phyloP scores from a whole-genome alignment of 2,329 filamentous ascomycete species.

The Malbranchea zuffiana region DNA sequence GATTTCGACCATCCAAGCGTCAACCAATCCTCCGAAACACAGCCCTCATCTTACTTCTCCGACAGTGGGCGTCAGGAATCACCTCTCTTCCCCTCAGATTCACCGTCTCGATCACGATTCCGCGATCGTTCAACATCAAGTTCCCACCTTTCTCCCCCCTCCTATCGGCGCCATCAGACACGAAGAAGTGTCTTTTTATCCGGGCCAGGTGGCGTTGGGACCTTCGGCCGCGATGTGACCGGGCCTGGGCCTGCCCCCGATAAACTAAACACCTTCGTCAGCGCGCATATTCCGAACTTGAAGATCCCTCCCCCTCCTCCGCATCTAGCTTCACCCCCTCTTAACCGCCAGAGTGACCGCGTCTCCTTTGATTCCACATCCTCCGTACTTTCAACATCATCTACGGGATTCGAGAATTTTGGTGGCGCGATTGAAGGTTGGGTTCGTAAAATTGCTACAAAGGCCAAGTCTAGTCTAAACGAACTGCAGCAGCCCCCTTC shows the following conservation, averaged over 20 bases:
- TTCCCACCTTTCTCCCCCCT: conserved; percentile 23
- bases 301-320: conserved; percentile 51
- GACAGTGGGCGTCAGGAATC: conserved; percentile 19
- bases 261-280: conserved; percentile 71
- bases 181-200: conserved; percentile 52
- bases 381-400: conserved; percentile 23
- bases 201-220: conserved; percentile 80
- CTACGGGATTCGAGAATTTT: conserved; percentile 60
- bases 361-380: conserved; percentile 27
- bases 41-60: conserved; percentile 32
- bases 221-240: conserved; percentile 49
- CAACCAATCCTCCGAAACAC: conserved; percentile 54
- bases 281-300: conserved; percentile 69
- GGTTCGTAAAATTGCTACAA: conserved; percentile 65
- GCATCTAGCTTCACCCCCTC: conserved; percentile 16
- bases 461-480: conserved; percentile 30
- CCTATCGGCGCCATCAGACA: conserved; percentile 32
- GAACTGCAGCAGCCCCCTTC: conserved; percentile 28
- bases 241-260: conserved; percentile 66
- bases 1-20: conserved; percentile 21
- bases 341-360: conserved; percentile 11
- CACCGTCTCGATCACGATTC: conserved; percentile 19
- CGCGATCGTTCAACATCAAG: conserved; percentile 22
- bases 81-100: no score
- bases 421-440: conserved; percentile 83